Base-by-base conservation (phyloP, 441 rosid genomes). In the Bocquillonia castaneifolia region DNA sequence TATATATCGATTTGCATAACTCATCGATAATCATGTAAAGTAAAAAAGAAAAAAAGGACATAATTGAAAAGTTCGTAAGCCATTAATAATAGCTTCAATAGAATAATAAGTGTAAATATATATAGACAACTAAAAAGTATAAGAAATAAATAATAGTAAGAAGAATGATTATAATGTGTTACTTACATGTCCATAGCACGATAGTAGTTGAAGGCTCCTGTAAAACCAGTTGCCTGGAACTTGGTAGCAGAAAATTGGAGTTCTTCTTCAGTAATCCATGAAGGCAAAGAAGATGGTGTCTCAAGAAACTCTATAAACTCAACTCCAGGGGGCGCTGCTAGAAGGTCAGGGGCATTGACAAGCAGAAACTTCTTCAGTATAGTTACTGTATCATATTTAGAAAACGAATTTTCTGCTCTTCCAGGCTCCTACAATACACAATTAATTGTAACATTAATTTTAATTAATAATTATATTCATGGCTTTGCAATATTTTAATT, bases 281-380 rank as follows among this genome's bases (percentile, higher is more conserved):
- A 1, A 7, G 79, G 78, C 63, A 75, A 59, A 0, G 75, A 63
- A 64, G 73, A 44, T 0, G 78, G 81, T 60, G 69, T 76, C 31
- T 73, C 71, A 7, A 80, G 79, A 66, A 74, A 81, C 54, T 78
- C 80, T 13, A 78, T 61, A 47, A 75, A 57, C 56, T 71, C 80
- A 37, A 70, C n/a, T 0, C 67, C 79, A 3, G 72, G 54, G 8
- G 77, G 71, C 47, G 77, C 80, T 1, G 69, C 78, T 34, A 73
- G 55, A 63, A 73, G 63, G 58, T 73, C 72, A 31, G 78, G 76
- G 32, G 72, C 76, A 26, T 78, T 31, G 48, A 68, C 22, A 0
- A 68, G 25, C 2, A 73, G 66, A 55, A 66, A 69, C 67, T 76
- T 81, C 64, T 71, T 76, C 60, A 76, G 10, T 23, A 75, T 64